Base-by-base conservation (phyloP, 371 early-diverging fungal species). In the Mucor plumbeus region DNA sequence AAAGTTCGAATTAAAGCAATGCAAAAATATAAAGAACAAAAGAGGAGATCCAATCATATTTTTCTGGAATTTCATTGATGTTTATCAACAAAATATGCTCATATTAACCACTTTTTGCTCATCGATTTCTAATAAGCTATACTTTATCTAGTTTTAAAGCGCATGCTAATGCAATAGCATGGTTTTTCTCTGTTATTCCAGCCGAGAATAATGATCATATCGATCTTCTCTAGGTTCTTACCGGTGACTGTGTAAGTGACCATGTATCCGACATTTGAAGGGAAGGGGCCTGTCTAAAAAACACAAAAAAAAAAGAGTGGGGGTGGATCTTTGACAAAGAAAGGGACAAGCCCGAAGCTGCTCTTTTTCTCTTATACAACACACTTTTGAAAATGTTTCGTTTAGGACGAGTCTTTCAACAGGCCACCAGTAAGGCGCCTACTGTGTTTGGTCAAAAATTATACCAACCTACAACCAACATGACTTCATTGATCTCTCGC, bases 401-500 rank as follows among this genome's bases (percentile, higher is more conserved):
- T 43, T 64, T 70, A 61, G 65, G 70, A 61, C 60, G 65, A 65
- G 69, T 59, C 13, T 57, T 70, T 61, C 70, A 70, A 40, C 64
- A 65, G 35, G 62, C 53, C 43, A 43, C 34, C n/a, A 36, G 36
- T 26, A 70, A 60, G 62, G 57, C 70, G 48, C 65, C 70, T 34
- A 41, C 55, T 60, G 69, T 59, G 39, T n/a, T 50, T 38, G 59
- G 34, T 19, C 53, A 33, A 33, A 44, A 14, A 47, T 59, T 63
- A 63, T 47, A 58, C 53, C 63, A 68, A 48, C 5, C 64, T 33
- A 53, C 41, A 15, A 41, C 26, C 36, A 44, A 15, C 31, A 54
- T 70, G 50, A 44, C 40, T 7, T 62, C 62, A n/a, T 43, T 70
- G 21, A 41, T 61, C 7, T 44, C 50, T 55, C 67, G 71, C 4